Base-by-base conservation (phyloP, 306 rosid species). In the Calophaca sinica region DNA sequence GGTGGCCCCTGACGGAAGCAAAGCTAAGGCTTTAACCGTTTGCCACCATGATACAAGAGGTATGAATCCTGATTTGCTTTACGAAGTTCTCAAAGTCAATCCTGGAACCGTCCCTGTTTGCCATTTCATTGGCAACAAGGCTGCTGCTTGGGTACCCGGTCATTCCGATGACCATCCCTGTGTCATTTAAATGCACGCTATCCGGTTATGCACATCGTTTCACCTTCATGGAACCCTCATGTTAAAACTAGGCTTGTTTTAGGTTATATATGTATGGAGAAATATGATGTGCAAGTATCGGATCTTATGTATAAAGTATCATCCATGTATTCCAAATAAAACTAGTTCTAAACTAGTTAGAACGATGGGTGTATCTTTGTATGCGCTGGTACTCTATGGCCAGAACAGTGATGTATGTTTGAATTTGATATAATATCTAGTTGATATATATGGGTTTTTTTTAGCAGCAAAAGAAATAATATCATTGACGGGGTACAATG, bases 11-110 rank as follows among this genome's bases (percentile, higher is more conserved):
- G 78, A 73, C 14, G 78, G 78, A 31, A 35, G 28, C 15, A 73
- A 73, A 60, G 59, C 61, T 60, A 60, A 15, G 3, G 78, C 78
- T 9, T 41, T 73, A 9, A 73, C 78, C 2, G 53, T 73, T 15
- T 73, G 78, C n/a, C 78, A 73, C 70, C 78, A 73, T 32, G 78
- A 73, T 3, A 73, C 78, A 14, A 48, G 78, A 48, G 70, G 78
- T 2, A 73, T 73, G 78, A 65, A 73, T 61, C 38, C 70, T 1
- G 7, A 5, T 2, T 31, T 60, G 50, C 50, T 73, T 33, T 46
- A 73, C 33, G 50, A 73, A 48, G 61, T 52, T 60, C 78, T 73
- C 8, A 48, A 35, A 48, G 78, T 60, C 29, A 39, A 15, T 0
- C 28, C 61, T 33, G 78, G 78, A 14, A 73, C 70, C 4, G 31